Evolutionary conservation across 2,329 filamentous ascomycete species (phyloP).

Genomic region (Aspergillus flavus): DNA sequence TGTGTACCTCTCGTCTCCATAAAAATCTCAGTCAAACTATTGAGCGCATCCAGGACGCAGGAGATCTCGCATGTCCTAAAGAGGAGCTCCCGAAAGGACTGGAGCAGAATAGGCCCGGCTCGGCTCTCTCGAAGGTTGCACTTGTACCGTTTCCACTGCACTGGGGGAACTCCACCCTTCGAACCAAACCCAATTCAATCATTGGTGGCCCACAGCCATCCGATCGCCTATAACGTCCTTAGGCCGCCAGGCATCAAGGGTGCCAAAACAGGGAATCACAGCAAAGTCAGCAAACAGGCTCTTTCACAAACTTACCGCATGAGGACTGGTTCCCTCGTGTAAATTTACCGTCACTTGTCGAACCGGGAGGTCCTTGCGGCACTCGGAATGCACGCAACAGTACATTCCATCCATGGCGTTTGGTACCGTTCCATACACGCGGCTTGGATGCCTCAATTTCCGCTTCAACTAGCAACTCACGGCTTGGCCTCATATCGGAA

Average conservation of each 20-base stretch:
- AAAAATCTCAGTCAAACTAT: background rate
- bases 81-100: background rate
- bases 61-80: conserved; percentile 1
- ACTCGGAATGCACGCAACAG: background rate
- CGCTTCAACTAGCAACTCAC: background rate
- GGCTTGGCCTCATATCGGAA: background rate
- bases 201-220: background rate
- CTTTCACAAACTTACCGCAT: background rate
- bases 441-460: background rate
- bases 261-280: background rate
- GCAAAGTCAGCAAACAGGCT: background rate
- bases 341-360: background rate
- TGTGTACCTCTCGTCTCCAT: background rate
- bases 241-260: background rate
- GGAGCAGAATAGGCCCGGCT: background rate
- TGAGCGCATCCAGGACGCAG: background rate
- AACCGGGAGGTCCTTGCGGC: background rate
- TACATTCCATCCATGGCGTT: background rate
- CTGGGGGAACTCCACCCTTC: background rate
- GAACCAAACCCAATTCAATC: background rate
- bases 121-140: background rate
- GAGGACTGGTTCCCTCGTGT: background rate
- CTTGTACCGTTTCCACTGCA: background rate
- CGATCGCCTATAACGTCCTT: background rate
- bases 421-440: background rate